Evolutionary conservation across 164 flowering plant species (phyloP), one percentile per base, ranked within the genome.

Genomic region (Macadamia integrifolia): DNA sequence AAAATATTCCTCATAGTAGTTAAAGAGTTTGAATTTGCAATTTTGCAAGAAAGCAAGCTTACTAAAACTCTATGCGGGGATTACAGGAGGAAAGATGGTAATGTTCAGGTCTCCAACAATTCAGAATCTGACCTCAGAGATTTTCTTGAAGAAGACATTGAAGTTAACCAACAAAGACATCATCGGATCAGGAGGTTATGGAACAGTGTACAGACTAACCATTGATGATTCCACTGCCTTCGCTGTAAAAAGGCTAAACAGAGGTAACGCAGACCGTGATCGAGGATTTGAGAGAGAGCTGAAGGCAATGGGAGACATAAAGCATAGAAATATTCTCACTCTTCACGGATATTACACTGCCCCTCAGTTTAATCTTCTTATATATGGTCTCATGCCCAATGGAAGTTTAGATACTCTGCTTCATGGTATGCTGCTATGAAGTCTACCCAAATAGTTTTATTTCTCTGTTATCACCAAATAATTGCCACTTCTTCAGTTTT

Each of bases 341-440:
- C 97, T 92, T 58, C 86, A 87, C 77, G 99, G 97, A 75, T 91
- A 92, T 62, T 94, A 79, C 82, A 83, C 86, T 44, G 78, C 92
- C 14, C 79, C 87, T 64, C 84, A 84, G 35, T 88, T 84, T 66
- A 89, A 92, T 76, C 93, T 92, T 72, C 93, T 94, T 61, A 88
- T 94, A 32, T 94, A 89, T 76, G 97, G 90, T 69, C 86, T 92
- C 1, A 94, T 94, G 99, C 95, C 92, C 7, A 90, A 92, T 80
- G 99, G 97, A 74, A 87, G 97, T 58, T 72, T 94, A 69, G 86
- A 90, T 71, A 12, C 78, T 32, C 66, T 73, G 43, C 88, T 94
- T 44, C 93, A 90, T 72, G 95, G 97, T 91, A 85, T 48, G 60
- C 4, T 43, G 1, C 60, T 59, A 46, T 18, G 30, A 12, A 1